A percentile compares a stretch with the other conserved stretches of the same genome.
Conservation (phyloP, 2,329 filamentous ascomycete genomes). For the Leptodontidium sp. region DNA sequence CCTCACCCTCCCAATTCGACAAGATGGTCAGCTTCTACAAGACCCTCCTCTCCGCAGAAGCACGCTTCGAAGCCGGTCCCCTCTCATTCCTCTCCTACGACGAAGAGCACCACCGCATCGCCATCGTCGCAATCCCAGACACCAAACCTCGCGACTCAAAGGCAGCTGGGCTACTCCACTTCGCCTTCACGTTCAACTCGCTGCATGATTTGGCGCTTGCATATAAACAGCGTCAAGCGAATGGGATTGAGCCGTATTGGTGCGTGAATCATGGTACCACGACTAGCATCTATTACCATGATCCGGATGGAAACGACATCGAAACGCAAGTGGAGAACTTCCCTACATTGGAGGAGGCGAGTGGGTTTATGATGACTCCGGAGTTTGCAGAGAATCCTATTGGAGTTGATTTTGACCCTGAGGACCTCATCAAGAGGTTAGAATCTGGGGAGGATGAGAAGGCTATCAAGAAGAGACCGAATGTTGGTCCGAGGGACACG, state of each 20-base stretch:
- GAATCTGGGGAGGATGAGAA: conserved; percentile 15
- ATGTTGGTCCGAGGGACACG: conserved; percentile 6
- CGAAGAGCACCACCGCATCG: conserved; percentile 23
- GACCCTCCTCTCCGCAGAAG: conserved; percentile 12
- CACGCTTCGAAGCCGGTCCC: not conserved
- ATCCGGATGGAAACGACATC: conserved; percentile 24
- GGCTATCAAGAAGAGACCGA: conserved; percentile 11
- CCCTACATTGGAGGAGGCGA: conserved; percentile 7
- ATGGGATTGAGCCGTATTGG: conserved; percentile 23
- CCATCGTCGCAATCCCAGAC: conserved; percentile 16
- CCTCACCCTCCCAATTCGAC: conserved; percentile 13
- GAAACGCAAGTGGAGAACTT: conserved; percentile 25
- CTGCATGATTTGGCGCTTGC: conserved; percentile 14
- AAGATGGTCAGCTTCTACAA: conserved; percentile 19
- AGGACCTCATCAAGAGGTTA: conserved; percentile 19
- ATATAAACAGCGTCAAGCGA: conserved; percentile 17
- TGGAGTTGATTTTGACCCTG: conserved; percentile 22
- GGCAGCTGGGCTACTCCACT: conserved; percentile 4
- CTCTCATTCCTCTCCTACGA: conserved; percentile 22
- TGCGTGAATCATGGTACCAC: conserved; percentile 23
- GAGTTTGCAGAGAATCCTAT: conserved; percentile 20
- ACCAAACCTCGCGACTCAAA: not conserved
- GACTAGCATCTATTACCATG: conserved; percentile 21
- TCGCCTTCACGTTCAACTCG: conserved; percentile 20
- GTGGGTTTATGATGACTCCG: not conserved